Evolutionary conservation across 805 yeast genomes (phyloP).

Genomic region (Yamadazyma phyllophila): DNA sequence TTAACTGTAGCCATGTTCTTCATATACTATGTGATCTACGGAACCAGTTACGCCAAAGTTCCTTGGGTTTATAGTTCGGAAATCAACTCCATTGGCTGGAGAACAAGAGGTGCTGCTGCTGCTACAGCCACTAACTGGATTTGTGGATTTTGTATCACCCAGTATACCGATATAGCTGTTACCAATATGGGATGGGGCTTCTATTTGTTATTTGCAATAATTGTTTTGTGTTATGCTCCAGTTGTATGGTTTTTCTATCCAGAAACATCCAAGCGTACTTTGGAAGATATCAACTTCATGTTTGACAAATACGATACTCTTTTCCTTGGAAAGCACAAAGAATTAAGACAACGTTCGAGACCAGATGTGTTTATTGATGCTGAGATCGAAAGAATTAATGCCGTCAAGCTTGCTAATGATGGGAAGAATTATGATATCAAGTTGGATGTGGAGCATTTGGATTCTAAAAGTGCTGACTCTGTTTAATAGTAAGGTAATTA

Average conservation of each 20-base stretch:
- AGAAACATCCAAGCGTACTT: conserved; percentile 69
- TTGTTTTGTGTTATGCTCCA: conserved; percentile 14
- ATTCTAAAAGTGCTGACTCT: not conserved
- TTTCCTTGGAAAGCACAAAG: conserved; percentile 15
- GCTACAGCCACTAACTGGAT: conserved; percentile 42
- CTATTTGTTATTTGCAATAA: conserved; percentile 15
- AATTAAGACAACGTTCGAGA: conserved; percentile 15
- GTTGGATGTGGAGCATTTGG: conserved; percentile 7
- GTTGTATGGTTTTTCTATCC: conserved; percentile 59
- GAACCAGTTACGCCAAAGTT: conserved; percentile 42
- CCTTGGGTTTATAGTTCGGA: conserved; percentile 41
- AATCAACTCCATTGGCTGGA: conserved; percentile 34
- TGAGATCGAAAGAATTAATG: conserved; percentile 15
- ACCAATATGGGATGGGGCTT: conserved; percentile 15
- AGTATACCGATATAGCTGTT: conserved; percentile 14
- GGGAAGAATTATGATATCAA: conserved; percentile 6
- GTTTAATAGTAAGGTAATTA: not conserved
- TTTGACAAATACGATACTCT: conserved; percentile 15
- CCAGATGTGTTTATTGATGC: conserved; percentile 15
- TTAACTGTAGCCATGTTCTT: conserved; percentile 21
- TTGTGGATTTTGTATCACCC: conserved; percentile 17
- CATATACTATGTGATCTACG: conserved; percentile 38
- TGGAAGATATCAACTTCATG: conserved; percentile 39
- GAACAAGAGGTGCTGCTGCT: conserved; percentile 40
- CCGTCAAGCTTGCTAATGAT: conserved; percentile 3